Evolutionary conservation across 164 flowering plant species (phyloP), one percentile per base, ranked within the genome.

Genomic region (Piper longum): DNA sequence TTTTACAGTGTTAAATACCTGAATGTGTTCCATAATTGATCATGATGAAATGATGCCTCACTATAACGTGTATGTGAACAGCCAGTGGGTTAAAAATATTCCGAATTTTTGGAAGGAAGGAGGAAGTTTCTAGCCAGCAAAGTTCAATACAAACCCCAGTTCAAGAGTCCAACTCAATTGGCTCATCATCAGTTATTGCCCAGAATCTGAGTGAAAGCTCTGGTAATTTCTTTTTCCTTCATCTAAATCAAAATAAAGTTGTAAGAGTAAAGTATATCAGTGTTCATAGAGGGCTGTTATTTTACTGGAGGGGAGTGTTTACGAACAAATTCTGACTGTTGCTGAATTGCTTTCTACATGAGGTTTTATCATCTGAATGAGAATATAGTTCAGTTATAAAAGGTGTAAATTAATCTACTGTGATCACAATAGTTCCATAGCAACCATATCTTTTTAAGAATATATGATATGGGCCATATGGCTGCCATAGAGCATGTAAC

Each of bases 21-120:
- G 14, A 9, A 48, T 8, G 3, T 48, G 7, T 48, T 14, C 14
- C 52, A 9, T 56, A 8, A 17, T 56, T 26, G 36, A 3, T 56
- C 59, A 26, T 48, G 52, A 48, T 9, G 52, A 48, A 48, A 2
- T 8, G 52, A 5, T 48, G 52, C 9, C 52, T 48, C 9, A 48
- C 14, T 48, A 48, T 48, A 48, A 48, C 12, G 64, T 65, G n/a
- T 60, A 59, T 57, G 60, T 45, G 60, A 64, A 59, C 73, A 82
- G 86, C 76, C 16, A 55, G 74, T 69, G 80, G 81, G 7, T 74
- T 71, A 61, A 77, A 70, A 59, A 54, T 77, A 55, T 78, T 77
- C 61, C 66, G 67, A 58, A 62, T 54, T 61, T 82, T 76, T 62
- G 71, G 81, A 68, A 64, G 59, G 43, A 67, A 43, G 62, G 64